Evolutionary conservation across 2,329 filamentous ascomycete genomes (phyloP), one percentile per base, ranked within the genome.

Genomic region (Paramyrothecium sp.): DNA sequence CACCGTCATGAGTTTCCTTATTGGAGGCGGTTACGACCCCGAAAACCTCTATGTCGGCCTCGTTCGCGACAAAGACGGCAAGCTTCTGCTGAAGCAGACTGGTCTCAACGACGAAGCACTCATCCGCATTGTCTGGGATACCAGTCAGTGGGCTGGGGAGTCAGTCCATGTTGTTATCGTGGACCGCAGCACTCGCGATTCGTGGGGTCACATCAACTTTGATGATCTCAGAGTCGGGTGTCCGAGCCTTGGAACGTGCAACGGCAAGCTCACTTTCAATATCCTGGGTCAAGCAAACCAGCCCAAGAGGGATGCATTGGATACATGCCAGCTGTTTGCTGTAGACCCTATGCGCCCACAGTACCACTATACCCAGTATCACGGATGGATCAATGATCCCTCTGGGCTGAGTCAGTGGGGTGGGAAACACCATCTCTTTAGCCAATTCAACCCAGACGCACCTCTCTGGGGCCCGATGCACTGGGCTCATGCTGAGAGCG

Each of bases 11-110:
- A 70, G 68, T 54, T 71, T 71, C 56, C 61, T 70, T 22, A 52
- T 71, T 46, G 61, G 67, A 49, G 69, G 69, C 12, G 68, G 69
- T n/a, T 70, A 68, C 55, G 67, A 71, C 55, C 63, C 62, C 13
- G 62, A 61, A 10, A 62, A 67, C 17, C 65, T 70, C 17, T 71
- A 68, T 55, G 59, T 71, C 30, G 67, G 60, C 41, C 64, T 71
- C 34, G 63, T 69, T 30, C 55, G 64, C 33, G 67, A 67, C n/a
- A 54, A 53, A 7, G 66, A 69, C 55, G 55, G 58, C 26, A 56
- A 62, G 21, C 4, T 66, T 22, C 59, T 71, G 33, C 54, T 69
- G 51, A 68, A 64, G 53, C 69, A 71, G 59, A 69, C 67, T 11
- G 69, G 63, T 2, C 58, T 56, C 54, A 65, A 70, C 50, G 68